Evolutionary conservation across 495 filamentous ascomycete genomes (phyloP).

Genomic region (Neurospora intermedia): DNA sequence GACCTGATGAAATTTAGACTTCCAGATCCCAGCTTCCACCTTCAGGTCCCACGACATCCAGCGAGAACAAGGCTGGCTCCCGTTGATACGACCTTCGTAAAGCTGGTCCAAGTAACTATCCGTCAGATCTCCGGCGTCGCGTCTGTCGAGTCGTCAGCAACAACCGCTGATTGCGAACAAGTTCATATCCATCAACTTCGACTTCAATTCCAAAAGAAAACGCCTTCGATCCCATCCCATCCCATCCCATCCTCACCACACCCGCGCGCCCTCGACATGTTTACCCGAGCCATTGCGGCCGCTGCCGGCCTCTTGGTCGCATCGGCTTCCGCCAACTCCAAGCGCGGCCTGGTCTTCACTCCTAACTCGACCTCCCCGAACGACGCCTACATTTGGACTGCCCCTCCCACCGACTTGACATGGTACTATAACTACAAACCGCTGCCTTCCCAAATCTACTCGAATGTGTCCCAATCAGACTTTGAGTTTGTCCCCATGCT

Average conservation of each 20-base stretch:
- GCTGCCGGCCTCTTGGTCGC: constrained; percentile 3
- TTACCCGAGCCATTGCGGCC: constrained; percentile 1
- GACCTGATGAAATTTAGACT: background rate
- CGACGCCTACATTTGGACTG: constrained; percentile 53
- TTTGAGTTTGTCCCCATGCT: constrained; percentile 77
- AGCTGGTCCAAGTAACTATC: background rate
- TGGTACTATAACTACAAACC: constrained; percentile 76
- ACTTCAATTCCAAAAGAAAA: background rate
- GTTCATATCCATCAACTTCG: background rate
- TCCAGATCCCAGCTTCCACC: background rate
- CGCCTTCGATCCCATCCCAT: background rate
- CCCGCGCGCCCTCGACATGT: background rate
- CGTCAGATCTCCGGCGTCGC: background rate
- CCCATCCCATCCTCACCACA: background rate
- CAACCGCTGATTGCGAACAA: background rate
- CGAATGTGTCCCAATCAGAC: constrained; percentile 27
- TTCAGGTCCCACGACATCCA: background rate
- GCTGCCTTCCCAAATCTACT: constrained; percentile 40
- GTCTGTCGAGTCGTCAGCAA: background rate
- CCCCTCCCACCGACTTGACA: constrained; percentile 43
- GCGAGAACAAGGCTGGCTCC: background rate
- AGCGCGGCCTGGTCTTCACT: constrained; percentile 62
- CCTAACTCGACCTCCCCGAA: constrained; percentile 34
- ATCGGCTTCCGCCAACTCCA: constrained; percentile 34
- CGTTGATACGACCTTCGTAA: background rate